Evolutionary conservation across 257 asterid species (phyloP), one percentile per base, ranked within the genome.

Genomic region (Solanum sitiens): DNA sequence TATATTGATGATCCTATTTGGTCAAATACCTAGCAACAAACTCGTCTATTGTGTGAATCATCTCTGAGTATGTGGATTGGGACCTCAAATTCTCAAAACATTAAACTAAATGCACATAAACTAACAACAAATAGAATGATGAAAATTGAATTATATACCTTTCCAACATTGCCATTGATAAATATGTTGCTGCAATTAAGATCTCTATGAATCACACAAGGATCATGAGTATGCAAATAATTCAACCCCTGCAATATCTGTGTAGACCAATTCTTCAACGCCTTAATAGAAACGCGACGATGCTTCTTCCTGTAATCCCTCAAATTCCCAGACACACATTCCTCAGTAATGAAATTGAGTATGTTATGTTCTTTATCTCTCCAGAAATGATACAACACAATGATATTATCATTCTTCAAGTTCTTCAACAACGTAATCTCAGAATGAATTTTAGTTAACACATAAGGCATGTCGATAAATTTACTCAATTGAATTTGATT

Each of bases 251-350:
- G 61, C 11, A 89, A 68, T n/a, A 89, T 87, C 39, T 89, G 91
- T 35, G 44, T 89, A 7, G 85, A 87, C 91, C 91, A 89, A 39
- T 89, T 89, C 88, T 87, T 89, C 87, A 89, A 74, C 10, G 91
- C 88, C 87, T 68, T 87, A 11, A 89, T 53, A 6, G 91, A 87
- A n/a, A 89, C 91, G 27, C 63, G 87, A 2, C 91, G 84, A 89
- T 89, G 91, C 87, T 89, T 89, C 87, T 87, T 89, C 87, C 91
- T 84, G 47, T 89, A 89, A 74, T 89, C 91, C 85, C 91, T 87
- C 71, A 89, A 47, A 85, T 84, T 89, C 7, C 90, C 88, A 9
- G 88, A 75, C 11, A 86, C 83, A 74, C 91, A 89, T 7, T 87
- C 91, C 86, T 89, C 90, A 1, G 89, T 89, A 11, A 89, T 89